A percentile compares a stretch with the other conserved stretches of the same genome.
Conservation (phyloP, 1,284 basidiomycete species). For the Cryptococcus maquisensis region DNA sequence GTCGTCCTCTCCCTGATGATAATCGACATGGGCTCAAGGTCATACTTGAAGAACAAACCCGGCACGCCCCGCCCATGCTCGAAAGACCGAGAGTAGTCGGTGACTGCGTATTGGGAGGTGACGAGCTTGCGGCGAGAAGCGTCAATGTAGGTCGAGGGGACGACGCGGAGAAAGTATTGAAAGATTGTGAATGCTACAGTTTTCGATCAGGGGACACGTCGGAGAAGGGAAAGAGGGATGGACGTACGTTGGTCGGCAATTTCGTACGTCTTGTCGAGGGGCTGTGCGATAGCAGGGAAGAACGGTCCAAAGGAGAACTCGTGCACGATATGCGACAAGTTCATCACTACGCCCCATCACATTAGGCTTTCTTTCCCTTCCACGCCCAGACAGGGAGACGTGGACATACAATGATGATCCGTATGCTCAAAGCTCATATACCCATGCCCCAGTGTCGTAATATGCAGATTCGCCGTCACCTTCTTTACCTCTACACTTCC, state of each 20-base stretch:
- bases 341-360: slow-evolving; percentile 66
- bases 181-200: slow-evolving; percentile 83
- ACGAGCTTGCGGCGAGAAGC: slow-evolving; percentile 56
- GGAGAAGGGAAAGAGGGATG: background rate
- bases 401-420: slow-evolving; percentile 64
- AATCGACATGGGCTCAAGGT: slow-evolving; percentile 84
- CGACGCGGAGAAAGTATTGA: slow-evolving; percentile 91
- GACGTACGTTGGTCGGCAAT: slow-evolving; percentile 69
- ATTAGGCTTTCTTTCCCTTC: slow-evolving; percentile 1
- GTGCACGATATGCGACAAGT: slow-evolving; percentile 89
- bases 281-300: slow-evolving; percentile 93
- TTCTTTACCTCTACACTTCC: slow-evolving; percentile 82
- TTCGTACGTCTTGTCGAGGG: slow-evolving; percentile 86
- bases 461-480: slow-evolving; percentile 84
- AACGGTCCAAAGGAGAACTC: slow-evolving; percentile 96
- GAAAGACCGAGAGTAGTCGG: slow-evolving; percentile 77
- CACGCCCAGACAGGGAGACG: no score
- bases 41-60: slow-evolving; percentile 95
- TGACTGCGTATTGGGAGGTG: slow-evolving; percentile 92
- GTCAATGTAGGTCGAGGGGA: slow-evolving; percentile 88
- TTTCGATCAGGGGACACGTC: background rate
- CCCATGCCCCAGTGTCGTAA: slow-evolving; percentile 90
- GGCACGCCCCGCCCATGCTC: slow-evolving; percentile 76
- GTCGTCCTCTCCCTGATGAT: slow-evolving; percentile 84
- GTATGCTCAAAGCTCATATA: slow-evolving; percentile 84